These are phyloP conservation scores for Mycena belliarum DNA, from an alignment of 768 basidiomycete genomes.

Conservation along the genomic window DNA sequence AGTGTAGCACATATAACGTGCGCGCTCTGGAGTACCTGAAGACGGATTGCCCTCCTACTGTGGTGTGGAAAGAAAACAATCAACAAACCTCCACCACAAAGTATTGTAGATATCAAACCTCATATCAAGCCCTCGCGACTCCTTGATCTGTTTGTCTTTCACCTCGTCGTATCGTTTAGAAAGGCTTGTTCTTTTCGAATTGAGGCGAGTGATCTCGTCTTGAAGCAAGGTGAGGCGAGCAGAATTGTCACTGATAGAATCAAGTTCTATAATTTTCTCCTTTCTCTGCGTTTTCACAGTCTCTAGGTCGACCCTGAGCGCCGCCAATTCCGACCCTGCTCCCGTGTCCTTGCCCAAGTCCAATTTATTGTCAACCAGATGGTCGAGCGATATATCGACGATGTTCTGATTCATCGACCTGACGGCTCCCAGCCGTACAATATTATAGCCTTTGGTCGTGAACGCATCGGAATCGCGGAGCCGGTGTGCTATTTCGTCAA, in stretches of 20 bases:
- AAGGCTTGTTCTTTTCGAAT: constrained; percentile 61
- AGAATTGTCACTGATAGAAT: constrained; percentile 55
- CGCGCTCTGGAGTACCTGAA: constrained; percentile 80
- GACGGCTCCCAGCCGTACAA: constrained; percentile 88
- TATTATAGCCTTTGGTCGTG: constrained; percentile 60
- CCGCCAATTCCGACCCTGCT: constrained; percentile 48
- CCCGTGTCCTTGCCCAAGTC: constrained; percentile 55
- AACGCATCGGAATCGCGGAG: constrained; percentile 68
- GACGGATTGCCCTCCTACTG: constrained; percentile 67
- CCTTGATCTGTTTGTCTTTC: constrained; percentile 82
- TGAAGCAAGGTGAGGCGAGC: constrained; percentile 57
- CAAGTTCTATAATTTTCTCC: constrained; percentile 61
- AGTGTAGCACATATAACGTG: constrained; percentile 94
- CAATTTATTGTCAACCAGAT: constrained; percentile 77
- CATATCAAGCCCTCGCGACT: constrained; percentile 80
- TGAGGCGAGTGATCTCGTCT: constrained; percentile 66
- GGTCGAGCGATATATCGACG: constrained; percentile 85
- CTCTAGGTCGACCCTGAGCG: constrained; percentile 68
- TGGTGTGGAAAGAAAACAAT: not conserved
- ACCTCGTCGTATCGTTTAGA: constrained; percentile 72
- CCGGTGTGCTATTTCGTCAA: constrained; percentile 92
- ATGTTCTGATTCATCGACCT: constrained; percentile 75
- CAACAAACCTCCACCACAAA: not conserved
- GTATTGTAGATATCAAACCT: not conserved
- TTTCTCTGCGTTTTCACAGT: constrained; percentile 60